phyloP scores from a whole-genome alignment of 345 rosid species.

The Linum usitatissimum region DNA sequence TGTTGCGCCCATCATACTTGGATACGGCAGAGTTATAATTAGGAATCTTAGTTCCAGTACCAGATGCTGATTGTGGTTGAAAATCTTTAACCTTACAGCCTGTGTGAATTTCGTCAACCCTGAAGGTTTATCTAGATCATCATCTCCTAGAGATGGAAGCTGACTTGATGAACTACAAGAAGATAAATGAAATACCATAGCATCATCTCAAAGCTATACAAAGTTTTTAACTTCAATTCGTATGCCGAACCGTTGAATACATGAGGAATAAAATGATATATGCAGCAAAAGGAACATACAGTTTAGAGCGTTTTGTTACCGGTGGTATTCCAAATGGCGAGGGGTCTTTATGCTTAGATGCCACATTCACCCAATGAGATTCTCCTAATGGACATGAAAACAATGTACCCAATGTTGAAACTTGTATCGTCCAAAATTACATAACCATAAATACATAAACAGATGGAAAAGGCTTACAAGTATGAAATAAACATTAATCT shows the following conservation, averaged over 20 bases:
- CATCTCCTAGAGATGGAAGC: slow-evolving; percentile 15
- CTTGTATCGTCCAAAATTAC: background rate
- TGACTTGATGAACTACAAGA: slow-evolving; percentile 32
- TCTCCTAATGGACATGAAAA: slow-evolving; percentile 24
- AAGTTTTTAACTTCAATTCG: background rate
- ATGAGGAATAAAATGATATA: slow-evolving; percentile 5
- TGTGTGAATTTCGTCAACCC: slow-evolving; percentile 19
- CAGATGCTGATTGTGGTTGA: slow-evolving; percentile 8
- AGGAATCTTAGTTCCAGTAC: slow-evolving; percentile 15
- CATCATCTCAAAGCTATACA: background rate
- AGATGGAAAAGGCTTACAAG: background rate
- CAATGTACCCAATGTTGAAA: slow-evolving; percentile 6
- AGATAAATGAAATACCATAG: background rate
- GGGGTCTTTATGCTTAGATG: slow-evolving; percentile 19
- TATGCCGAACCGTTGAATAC: background rate
- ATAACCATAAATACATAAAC: background rate
- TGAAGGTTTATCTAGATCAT: slow-evolving; percentile 20
- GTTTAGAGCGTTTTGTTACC: slow-evolving; percentile 42
- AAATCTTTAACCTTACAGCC: slow-evolving; percentile 23
- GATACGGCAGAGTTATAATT: slow-evolving; percentile 7
- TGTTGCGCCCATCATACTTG: slow-evolving; percentile 15
- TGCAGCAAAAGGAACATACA: slow-evolving; percentile 30
- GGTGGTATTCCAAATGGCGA: slow-evolving; percentile 30
- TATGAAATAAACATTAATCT: background rate
- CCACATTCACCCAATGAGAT: slow-evolving; percentile 15